These are phyloP conservation scores for Mucor sp. DNA, from an alignment of 371 early-diverging fungal genomes.

Conservation along the genomic window DNA sequence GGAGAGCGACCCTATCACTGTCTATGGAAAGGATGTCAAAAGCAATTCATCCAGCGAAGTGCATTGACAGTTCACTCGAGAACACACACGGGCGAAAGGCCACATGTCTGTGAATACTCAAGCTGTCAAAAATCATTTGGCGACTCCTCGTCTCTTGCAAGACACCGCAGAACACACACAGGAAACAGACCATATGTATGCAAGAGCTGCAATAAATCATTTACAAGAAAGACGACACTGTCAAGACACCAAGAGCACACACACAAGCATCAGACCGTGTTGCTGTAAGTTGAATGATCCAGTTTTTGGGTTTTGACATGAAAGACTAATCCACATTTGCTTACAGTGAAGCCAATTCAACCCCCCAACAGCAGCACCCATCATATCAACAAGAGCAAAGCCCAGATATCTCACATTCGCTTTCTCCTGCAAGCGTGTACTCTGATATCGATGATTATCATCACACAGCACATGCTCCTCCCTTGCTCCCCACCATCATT, in stretches of 20 bases:
- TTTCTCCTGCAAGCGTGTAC: not conserved
- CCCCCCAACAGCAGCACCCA: not conserved
- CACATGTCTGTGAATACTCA: conserved; percentile 70
- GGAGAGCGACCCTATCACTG: conserved; percentile 81
- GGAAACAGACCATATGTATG: conserved; percentile 40
- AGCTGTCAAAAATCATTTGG: conserved; percentile 65
- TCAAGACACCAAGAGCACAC: conserved; percentile 55
- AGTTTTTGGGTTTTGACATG: not conserved
- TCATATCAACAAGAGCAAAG: not conserved
- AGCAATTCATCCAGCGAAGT: conserved; percentile 77
- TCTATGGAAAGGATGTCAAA: conserved; percentile 61
- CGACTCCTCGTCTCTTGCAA: conserved; percentile 49
- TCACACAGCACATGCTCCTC: not conserved
- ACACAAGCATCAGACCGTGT: not conserved
- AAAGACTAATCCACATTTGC: not conserved
- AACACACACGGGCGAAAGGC: conserved; percentile 80
- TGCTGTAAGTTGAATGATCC: not conserved
- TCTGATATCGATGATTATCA: not conserved
- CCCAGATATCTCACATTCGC: not conserved
- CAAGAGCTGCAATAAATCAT: conserved; percentile 49
- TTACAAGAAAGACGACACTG: conserved; percentile 65
- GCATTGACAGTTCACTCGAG: conserved; percentile 78
- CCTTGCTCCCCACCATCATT: not conserved
- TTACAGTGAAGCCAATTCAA: not conserved
- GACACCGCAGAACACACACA: conserved; percentile 45